phyloP scores from a whole-genome alignment of 495 filamentous ascomycete genomes.

The Chaetomium tenue region DNA sequence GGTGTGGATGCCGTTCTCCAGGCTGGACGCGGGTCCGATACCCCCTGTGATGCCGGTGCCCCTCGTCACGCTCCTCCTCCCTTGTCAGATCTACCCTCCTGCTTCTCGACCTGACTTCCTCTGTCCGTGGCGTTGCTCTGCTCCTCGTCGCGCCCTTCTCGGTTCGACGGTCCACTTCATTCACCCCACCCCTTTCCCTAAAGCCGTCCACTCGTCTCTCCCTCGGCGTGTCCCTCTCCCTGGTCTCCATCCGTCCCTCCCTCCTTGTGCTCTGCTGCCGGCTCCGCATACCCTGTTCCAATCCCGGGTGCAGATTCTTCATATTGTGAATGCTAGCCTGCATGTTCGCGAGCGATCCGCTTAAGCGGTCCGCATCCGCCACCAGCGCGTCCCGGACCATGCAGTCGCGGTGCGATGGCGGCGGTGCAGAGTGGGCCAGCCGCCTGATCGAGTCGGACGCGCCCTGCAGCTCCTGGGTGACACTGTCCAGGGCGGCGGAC shows the following conservation, averaged over 20 bases:
- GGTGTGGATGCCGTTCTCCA: constrained; percentile 1
- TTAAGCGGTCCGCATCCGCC: constrained; percentile 26
- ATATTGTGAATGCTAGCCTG: constrained; percentile 32
- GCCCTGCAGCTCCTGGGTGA: constrained; percentile 26
- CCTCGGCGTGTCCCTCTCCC: background rate
- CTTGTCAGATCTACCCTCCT: background rate
- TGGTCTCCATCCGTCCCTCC: background rate
- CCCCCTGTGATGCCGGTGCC: background rate
- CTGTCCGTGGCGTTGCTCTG: background rate
- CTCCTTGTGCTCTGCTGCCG: background rate
- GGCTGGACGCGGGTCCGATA: background rate
- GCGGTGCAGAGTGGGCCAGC: constrained; percentile 8
- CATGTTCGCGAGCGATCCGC: constrained; percentile 22
- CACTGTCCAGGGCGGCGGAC: constrained; percentile 26
- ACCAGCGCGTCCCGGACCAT: constrained; percentile 26
- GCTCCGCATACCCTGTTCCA: background rate
- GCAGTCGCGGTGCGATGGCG: constrained; percentile 23
- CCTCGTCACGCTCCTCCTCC: constrained; percentile 1
- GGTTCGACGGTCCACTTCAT: background rate
- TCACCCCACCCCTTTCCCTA: background rate
- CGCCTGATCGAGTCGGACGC: constrained; percentile 22
- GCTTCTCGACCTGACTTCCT: background rate
- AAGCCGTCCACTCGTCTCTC: background rate
- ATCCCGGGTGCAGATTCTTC: constrained; percentile 30
- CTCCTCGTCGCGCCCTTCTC: background rate